Evolutionary conservation across 2,329 filamentous ascomycete species (phyloP).

Genomic region (Sarocladium brachiariae): DNA sequence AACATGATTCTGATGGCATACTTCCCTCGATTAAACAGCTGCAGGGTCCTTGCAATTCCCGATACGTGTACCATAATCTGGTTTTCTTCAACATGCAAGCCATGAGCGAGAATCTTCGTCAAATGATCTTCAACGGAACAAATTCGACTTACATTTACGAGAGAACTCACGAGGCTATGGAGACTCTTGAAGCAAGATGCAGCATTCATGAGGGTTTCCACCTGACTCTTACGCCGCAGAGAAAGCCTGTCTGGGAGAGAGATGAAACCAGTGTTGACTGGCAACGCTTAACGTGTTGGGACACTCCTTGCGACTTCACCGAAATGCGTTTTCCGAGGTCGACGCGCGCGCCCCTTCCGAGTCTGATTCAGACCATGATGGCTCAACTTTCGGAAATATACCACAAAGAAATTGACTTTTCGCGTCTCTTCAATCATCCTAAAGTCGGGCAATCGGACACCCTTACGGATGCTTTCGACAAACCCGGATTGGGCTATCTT

Average conservation of each 20-base stretch:
- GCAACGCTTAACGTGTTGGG: conserved; percentile 74
- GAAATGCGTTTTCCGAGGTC: conserved; percentile 40
- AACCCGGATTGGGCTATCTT: conserved; percentile 9
- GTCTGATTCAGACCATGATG: conserved; percentile 38
- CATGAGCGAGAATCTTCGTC: conserved; percentile 72
- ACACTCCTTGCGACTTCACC: conserved; percentile 69
- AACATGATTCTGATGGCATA: conserved; percentile 23
- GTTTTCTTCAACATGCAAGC: conserved; percentile 79
- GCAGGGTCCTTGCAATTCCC: conserved; percentile 59
- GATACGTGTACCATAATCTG: conserved; percentile 83
- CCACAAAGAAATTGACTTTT: conserved; percentile 28
- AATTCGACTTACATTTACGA: conserved; percentile 67
- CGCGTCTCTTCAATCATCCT: conserved; percentile 23
- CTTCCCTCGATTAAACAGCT: conserved; percentile 48
- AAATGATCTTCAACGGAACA: conserved; percentile 58
- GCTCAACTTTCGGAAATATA: conserved; percentile 35
- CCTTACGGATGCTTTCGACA: not conserved
- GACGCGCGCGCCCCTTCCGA: conserved; percentile 36
- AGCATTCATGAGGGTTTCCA: conserved; percentile 18
- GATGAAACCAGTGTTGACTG: not conserved
- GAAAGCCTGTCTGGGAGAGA: not conserved
- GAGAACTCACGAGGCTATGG: conserved; percentile 28
- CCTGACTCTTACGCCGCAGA: not conserved
- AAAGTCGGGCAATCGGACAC: not conserved
- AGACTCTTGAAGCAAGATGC: not conserved